Evolutionary conservation across 208 protist genomes (phyloP), one percentile per base, ranked within the genome.

Genomic region (Leptomonas pyrrhocoris): DNA sequence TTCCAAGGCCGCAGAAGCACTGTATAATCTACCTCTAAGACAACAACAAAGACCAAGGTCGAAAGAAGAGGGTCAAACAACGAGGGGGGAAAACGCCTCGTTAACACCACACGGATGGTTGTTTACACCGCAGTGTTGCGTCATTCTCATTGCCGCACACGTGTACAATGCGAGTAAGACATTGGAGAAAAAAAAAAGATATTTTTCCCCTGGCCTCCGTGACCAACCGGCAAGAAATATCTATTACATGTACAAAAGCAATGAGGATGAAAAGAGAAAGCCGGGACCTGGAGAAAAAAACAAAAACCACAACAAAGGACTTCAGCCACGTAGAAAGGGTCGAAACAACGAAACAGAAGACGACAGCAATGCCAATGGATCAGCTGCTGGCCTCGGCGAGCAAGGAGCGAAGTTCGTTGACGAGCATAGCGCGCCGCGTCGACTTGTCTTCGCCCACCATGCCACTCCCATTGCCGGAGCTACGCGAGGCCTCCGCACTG

Each of bases 351-450:
- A 40, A 38, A 16, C 36, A 27, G 8, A 27, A 6, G 28, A 8
- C 6, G n/a, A 54, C 5, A 2, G 49, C 9, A 31, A 16, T 9
- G 6, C 2, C 2, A 13, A 27, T n/a, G 27, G 48, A 23, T 73
- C 56, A 73, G 25, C 43, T 50, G 34, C 65, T 75, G 8, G 79
- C 79, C 27, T 92, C 73, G 7, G 86, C 79, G 11, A 90, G 62
- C 46, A 94, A 58, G 11, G 86, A 81, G 23, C 89, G 83, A 2
- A 96, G 63, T 64, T 94, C 92, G 68, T 94, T 96, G 42, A 96
- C 82, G 16, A 94, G 81, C 67, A 88, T 49, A 23, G 74, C 83
- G 18, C 92, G 82, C 40, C 92, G 85, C 11, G 80, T 83, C 27
- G 76, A 64, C 70, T 89, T 92, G 55, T 88, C 84, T 13, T 67